These are phyloP conservation scores for Periconia sp. DNA, from an alignment of 2,329 filamentous ascomycete genomes.

Conservation along the genomic window DNA sequence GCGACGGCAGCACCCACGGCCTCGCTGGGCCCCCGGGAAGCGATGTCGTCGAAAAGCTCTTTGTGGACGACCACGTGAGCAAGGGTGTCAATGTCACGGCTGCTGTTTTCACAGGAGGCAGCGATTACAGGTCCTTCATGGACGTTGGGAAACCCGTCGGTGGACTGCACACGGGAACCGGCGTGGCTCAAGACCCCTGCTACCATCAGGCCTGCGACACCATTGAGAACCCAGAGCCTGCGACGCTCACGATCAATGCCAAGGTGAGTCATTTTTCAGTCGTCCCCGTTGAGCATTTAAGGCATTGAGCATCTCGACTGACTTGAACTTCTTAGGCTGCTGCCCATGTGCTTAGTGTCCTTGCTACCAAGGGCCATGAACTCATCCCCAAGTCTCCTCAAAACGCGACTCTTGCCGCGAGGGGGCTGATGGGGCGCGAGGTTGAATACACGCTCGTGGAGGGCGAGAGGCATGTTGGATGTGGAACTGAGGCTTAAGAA, in stretches of 20 bases:
- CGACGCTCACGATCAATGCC: conserved; percentile 40
- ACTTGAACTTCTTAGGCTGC: conserved; percentile 22
- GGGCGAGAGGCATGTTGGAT: conserved; percentile 32
- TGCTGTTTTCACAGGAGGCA: conserved; percentile 43
- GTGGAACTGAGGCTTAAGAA: conserved; percentile 33
- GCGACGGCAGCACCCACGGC: conserved; percentile 39
- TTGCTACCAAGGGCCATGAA: conserved; percentile 33
- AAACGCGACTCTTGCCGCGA: conserved; percentile 29
- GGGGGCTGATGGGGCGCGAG: conserved; percentile 31
- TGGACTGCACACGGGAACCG: conserved; percentile 45
- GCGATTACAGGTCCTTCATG: conserved; percentile 46
- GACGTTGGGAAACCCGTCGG: conserved; percentile 44
- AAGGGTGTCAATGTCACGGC: conserved; percentile 41
- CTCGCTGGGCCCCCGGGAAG: conserved; percentile 37
- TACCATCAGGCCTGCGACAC: conserved; percentile 45
- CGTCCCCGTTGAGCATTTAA: background rate
- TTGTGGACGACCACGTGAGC: conserved; percentile 37
- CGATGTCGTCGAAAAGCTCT: conserved; percentile 38
- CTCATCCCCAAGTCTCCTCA: conserved; percentile 39
- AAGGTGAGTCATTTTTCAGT: conserved; percentile 29
- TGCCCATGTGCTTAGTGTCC: conserved; percentile 37
- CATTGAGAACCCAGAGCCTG: conserved; percentile 41
- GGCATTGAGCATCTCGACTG: background rate
- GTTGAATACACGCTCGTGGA: conserved; percentile 32
- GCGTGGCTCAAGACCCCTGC: conserved; percentile 42